Percentiles rank a stretch among this genome's conserved stretches.
These are phyloP conservation scores for Cercospora nicotianae DNA, from an alignment of 2,329 filamentous ascomycete genomes.

Conservation along the genomic window DNA sequence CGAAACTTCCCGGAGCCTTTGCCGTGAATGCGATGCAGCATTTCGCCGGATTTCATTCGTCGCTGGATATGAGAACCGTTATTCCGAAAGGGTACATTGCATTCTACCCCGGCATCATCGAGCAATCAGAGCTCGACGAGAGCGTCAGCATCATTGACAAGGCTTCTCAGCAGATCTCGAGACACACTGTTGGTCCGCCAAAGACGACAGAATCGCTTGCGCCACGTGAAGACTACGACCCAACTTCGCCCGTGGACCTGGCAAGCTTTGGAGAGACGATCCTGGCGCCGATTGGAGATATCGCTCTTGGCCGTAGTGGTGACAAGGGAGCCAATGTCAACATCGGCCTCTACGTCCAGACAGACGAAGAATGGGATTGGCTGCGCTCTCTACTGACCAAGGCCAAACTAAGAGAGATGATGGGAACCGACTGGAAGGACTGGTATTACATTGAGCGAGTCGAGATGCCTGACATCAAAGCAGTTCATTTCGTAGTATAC, in stretches of 20 bases:
- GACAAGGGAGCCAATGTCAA: constrained; percentile 39
- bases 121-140: constrained; percentile 29
- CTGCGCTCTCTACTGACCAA: constrained; percentile 32
- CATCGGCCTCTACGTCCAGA: constrained; percentile 43
- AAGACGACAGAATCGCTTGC: constrained; percentile 25
- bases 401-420: constrained; percentile 31
- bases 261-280: constrained; percentile 40
- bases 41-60: constrained; percentile 32
- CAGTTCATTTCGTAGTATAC: constrained; percentile 43
- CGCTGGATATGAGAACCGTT: constrained; percentile 30
- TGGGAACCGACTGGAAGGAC: constrained; percentile 35
- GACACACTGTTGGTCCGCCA: constrained; percentile 30
- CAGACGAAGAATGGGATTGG: constrained; percentile 35
- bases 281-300: constrained; percentile 39
- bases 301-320: constrained; percentile 35
- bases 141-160: constrained; percentile 29
- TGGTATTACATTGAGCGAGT: constrained; percentile 40
- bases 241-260: constrained; percentile 33
- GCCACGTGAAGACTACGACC: constrained; percentile 36
- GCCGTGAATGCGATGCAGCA: constrained; percentile 33
- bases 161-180: constrained; percentile 15
- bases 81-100: constrained; percentile 30
- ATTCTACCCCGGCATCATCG: constrained; percentile 30
- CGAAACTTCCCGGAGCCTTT: constrained; percentile 26
- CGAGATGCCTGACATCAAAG: constrained; percentile 42